phyloP scores from a whole-genome alignment of 768 basidiomycete genomes.

The Glaciozyma antarctica region DNA sequence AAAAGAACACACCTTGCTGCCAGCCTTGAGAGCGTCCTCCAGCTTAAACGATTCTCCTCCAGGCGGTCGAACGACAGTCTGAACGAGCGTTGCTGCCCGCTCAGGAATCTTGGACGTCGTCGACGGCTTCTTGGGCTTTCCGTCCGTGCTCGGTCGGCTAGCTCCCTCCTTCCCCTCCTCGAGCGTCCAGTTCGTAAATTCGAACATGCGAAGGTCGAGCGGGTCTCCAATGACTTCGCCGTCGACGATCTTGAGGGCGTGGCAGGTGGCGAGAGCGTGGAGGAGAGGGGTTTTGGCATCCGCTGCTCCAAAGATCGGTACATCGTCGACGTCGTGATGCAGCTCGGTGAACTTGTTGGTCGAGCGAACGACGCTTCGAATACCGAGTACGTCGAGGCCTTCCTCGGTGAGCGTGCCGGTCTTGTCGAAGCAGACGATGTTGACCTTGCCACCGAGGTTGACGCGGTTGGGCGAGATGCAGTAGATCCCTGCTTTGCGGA shows the following conservation, averaged over 20 bases:
- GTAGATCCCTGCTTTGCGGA: constrained; percentile 79
- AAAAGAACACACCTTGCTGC: constrained; percentile 53
- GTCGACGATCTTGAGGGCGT: constrained; percentile 83
- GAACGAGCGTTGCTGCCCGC: constrained; percentile 77
- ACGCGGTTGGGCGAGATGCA: constrained; percentile 94
- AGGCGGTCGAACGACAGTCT: constrained; percentile 90
- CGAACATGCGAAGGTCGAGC: constrained; percentile 94
- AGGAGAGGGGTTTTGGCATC: constrained; percentile 72
- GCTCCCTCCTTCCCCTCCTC: constrained; percentile 68
- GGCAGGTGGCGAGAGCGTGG: constrained; percentile 90
- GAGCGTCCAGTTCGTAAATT: constrained; percentile 88
- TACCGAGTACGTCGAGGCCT: constrained; percentile 90
- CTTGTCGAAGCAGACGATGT: constrained; percentile 97
- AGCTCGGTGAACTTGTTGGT: constrained; percentile 75
- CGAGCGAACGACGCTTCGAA: constrained; percentile 70
- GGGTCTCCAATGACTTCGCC: constrained; percentile 89
- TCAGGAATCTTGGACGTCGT: constrained; percentile 38
- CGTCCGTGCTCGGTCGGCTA: constrained; percentile 42
- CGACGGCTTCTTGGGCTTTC: constrained; percentile 27
- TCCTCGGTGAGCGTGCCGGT: constrained; percentile 98
- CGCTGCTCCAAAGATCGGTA: constrained; percentile 52
- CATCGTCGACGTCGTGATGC: constrained; percentile 70
- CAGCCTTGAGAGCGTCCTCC: constrained; percentile 77
- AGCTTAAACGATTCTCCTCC: constrained; percentile 81
- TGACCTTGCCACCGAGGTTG: constrained; percentile 90